phyloP scores from a whole-genome alignment of 2,329 filamentous ascomycete species.

The Sphaceloma murrayae region DNA sequence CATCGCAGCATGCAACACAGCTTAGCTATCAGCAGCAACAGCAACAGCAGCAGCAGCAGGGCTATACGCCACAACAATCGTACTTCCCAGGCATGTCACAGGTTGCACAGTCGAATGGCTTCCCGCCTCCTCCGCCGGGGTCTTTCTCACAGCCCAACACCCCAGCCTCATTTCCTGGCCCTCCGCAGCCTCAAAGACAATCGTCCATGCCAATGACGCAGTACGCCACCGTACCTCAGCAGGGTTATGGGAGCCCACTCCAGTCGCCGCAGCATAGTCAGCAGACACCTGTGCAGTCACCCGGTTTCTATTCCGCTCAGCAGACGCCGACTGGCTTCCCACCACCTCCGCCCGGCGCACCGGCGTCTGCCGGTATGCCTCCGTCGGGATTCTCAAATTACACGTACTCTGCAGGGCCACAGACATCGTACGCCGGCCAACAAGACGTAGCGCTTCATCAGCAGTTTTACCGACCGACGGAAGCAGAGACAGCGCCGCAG shows the following conservation, averaged over 20 bases:
- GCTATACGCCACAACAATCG: conserved; percentile 20
- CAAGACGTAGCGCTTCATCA: conserved; percentile 51
- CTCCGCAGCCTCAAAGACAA: conserved; percentile 18
- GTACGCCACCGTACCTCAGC: conserved; percentile 14
- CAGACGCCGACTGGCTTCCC: conserved; percentile 27
- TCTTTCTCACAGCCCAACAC: conserved; percentile 21
- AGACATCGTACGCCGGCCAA: conserved; percentile 23
- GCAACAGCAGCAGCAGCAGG: conserved; percentile 7
- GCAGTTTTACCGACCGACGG: conserved; percentile 60
- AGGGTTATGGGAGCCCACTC: conserved; percentile 21
- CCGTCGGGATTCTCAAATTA: conserved; percentile 47
- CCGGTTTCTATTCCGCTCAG: conserved; percentile 31
- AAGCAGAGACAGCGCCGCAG: conserved; percentile 46
- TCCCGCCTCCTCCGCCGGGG: conserved; percentile 23
- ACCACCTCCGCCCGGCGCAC: conserved; percentile 27
- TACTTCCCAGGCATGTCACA: conserved; percentile 37
- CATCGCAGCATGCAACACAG: neutral
- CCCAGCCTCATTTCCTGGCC: conserved; percentile 18
- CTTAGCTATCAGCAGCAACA: conserved; percentile 3
- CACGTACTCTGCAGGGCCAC: conserved; percentile 32
- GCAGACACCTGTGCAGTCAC: conserved; percentile 32
- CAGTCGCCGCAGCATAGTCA: conserved; percentile 27
- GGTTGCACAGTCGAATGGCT: conserved; percentile 23
- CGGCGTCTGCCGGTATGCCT: conserved; percentile 36
- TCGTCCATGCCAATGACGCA: conserved; percentile 1